Evolutionary conservation across 208 protist genomes (phyloP).

Genomic region (Kentomonas sorsogonicus): DNA sequence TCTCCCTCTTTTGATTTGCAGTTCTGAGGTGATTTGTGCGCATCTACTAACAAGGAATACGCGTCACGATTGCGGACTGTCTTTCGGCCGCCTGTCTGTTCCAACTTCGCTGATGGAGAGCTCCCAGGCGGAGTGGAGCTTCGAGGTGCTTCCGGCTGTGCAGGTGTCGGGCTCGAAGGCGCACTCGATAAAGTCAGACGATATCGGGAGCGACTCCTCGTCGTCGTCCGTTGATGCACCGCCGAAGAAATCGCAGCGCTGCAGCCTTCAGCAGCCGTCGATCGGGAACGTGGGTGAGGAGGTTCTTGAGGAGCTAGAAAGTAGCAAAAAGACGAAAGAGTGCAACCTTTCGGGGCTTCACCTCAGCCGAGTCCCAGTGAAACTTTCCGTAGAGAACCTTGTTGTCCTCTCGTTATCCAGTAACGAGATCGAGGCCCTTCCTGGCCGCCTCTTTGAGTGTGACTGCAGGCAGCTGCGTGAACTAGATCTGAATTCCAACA

Average conservation of each 20-base stretch:
- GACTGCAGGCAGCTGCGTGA: constrained; percentile 27
- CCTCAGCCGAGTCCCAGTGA: constrained; percentile 26
- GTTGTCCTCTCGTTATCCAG: constrained; percentile 45
- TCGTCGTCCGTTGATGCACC: no score
- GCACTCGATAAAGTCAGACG: no score
- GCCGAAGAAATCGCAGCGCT: no score
- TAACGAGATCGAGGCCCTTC: constrained; percentile 50
- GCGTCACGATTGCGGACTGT: no score
- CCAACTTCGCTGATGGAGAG: no score
- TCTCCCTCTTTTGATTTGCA: not conserved
- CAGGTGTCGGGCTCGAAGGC: no score
- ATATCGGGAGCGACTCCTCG: no score
- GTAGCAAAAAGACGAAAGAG: constrained; percentile 30
- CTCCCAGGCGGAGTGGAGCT: no score
- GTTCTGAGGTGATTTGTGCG: no score
- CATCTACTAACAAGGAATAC: no score
- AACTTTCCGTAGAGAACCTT: constrained; percentile 33
- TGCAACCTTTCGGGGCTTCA: constrained; percentile 62
- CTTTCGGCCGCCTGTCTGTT: no score
- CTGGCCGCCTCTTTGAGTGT: constrained; percentile 32
- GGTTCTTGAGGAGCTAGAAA: constrained; percentile 41
- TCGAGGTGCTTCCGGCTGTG: no score
- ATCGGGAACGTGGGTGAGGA: constrained; percentile 29
- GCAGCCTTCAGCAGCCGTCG: constrained; percentile 19
- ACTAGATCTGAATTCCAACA: constrained; percentile 71